Evolutionary conservation across 148 eudicot species (phyloP), one percentile per base, ranked within the genome.

Genomic region (Nyssa sinensis): DNA sequence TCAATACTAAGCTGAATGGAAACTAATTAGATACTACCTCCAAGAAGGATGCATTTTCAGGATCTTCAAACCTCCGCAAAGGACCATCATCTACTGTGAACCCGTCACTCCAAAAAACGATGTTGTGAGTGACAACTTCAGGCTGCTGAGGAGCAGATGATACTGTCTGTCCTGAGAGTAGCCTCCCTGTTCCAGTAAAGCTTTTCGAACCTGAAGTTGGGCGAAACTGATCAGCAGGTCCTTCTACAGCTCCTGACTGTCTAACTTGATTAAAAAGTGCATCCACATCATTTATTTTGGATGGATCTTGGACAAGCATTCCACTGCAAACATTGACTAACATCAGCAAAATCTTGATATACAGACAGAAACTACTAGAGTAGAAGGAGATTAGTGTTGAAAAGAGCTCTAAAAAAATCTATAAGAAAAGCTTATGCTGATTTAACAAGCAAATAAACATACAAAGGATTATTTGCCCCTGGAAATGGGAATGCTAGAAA

Each of bases 11-110:
- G n/a, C n/a, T n/a, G n/a, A n/a, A n/a, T n/a, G n/a, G n/a, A n/a
- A n/a, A n/a, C n/a, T n/a, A n/a, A n/a, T n/a, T n/a, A 55, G 13
- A 16, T 58, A 33, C 57, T 86, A 92, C 97, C 97, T 88, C 89
- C 70, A 92, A 57, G 77, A 92, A 90, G 37, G 89, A 29, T 35
- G 92, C 93, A 74, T 92, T 92, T 71, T 73, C 87, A 14, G 86
- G 89, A 77, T 90, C 97, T 70, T 90, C 88, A 64, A 92, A 61
- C 77, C 89, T 81, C 76, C 94, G 81, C 78, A 90, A 80, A 62
- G 97, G 94, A 59, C 94, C 93, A 87, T 85, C 90, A 80, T 87
- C 64, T 25, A 90, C 81, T 14, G 93, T 85, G 64, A 90, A 92
- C 24, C 97, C 97, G 75, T 92, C 85, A 60, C 74, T 86, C 97